Percentiles rank a stretch among this genome's conserved stretches.
phyloP scores from a whole-genome alignment of 768 basidiomycete species.

The Termitomyces bulborhizus region DNA sequence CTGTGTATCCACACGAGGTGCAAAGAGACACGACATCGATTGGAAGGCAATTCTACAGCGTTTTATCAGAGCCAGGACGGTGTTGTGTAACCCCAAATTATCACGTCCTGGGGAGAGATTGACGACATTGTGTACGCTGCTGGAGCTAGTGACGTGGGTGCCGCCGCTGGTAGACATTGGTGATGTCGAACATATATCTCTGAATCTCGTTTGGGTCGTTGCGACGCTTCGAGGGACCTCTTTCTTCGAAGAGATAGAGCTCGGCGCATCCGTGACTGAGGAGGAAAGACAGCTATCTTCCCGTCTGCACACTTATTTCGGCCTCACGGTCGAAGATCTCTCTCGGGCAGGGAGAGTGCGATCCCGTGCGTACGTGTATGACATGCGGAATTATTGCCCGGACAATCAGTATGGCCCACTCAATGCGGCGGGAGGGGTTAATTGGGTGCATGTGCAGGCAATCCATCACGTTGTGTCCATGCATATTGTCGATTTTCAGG shows the following conservation, averaged over 20 bases:
- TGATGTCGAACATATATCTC: slow-evolving; percentile 28
- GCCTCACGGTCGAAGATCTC: slow-evolving; percentile 44
- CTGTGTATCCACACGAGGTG: slow-evolving; percentile 34
- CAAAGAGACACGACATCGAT: slow-evolving; percentile 27
- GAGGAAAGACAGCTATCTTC: slow-evolving; percentile 43
- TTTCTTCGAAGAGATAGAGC: slow-evolving; percentile 34
- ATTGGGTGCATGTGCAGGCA: slow-evolving; percentile 56
- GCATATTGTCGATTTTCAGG: slow-evolving; percentile 38
- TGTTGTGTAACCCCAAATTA: slow-evolving; percentile 28
- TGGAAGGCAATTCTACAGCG: slow-evolving; percentile 53
- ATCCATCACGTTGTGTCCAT: slow-evolving; percentile 52
- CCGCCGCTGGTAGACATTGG: slow-evolving; percentile 24
- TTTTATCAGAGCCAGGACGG: slow-evolving; percentile 46
- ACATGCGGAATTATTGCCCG: slow-evolving; percentile 47
- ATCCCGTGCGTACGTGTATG: slow-evolving; percentile 56
- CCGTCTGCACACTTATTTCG: slow-evolving; percentile 50
- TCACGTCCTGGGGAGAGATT: slow-evolving; percentile 39
- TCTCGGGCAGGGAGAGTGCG: slow-evolving; percentile 23
- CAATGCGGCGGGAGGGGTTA: slow-evolving; percentile 37
- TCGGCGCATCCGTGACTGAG: slow-evolving; percentile 10
- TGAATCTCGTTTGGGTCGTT: slow-evolving; percentile 47
- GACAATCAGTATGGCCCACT: slow-evolving; percentile 56
- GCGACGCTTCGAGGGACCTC: slow-evolving; percentile 33
- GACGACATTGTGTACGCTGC: slow-evolving; percentile 38
- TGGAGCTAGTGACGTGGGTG: slow-evolving; percentile 40